Evolutionary conservation across 768 basidiomycete genomes (phyloP).

Genomic region (Mycena belliarum): DNA sequence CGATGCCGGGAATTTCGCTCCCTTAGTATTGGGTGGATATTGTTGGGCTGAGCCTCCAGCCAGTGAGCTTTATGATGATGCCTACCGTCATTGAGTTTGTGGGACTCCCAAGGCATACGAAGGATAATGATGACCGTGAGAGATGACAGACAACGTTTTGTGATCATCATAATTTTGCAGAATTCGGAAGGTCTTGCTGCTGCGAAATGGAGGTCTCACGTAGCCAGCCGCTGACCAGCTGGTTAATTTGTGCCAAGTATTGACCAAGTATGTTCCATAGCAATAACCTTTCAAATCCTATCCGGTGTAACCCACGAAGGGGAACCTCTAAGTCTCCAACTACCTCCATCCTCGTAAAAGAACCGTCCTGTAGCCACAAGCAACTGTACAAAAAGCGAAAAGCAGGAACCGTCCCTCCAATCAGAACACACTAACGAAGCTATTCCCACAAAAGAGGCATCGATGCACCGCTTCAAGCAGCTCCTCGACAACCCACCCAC

Average conservation of each 20-base stretch:
- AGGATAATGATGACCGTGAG: too few species aligned
- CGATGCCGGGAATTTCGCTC: slow-evolving; percentile 53
- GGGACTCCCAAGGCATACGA: slow-evolving; percentile 69
- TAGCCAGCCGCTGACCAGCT: too few species aligned
- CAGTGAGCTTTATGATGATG: neutral
- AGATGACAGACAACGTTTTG: too few species aligned
- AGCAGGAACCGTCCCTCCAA: neutral
- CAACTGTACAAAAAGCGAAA: neutral
- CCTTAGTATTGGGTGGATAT: too few species aligned
- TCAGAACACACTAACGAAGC: slow-evolving; percentile 61
- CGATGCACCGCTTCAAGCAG: slow-evolving; percentile 64
- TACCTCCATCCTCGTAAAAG: neutral
- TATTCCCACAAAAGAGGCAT: slow-evolving; percentile 73
- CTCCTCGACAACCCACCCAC: slow-evolving; percentile 66
- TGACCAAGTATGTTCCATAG: too few species aligned
- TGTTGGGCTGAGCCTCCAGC: slow-evolving; percentile 44
- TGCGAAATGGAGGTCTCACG: too few species aligned
- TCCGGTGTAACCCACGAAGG: neutral
- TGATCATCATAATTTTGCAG: too few species aligned
- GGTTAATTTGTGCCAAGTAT: too few species aligned
- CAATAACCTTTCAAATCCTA: neutral
- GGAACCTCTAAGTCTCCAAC: neutral
- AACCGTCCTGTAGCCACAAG: neutral
- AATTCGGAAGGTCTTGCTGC: too few species aligned
- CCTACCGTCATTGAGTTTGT: slow-evolving; percentile 61